phyloP scores from a whole-genome alignment of 2,329 filamentous ascomycete genomes.

The Calonectria hawksworthii region DNA sequence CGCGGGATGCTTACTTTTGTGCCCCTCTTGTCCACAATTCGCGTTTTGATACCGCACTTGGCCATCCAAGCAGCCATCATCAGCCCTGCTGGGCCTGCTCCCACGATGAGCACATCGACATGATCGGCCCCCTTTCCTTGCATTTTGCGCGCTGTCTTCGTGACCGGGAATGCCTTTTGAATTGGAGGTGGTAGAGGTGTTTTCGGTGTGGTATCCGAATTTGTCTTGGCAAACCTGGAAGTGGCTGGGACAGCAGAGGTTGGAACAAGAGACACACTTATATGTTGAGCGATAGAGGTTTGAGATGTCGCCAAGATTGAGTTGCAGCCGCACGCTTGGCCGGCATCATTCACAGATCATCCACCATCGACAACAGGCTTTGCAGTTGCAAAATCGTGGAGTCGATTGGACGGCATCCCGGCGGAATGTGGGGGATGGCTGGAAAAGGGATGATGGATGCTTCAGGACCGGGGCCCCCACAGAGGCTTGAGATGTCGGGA shows the following conservation, averaged over 20 bases:
- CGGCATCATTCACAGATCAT: neutral
- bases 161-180: neutral
- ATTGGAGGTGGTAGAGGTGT: neutral
- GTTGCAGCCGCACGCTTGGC: neutral
- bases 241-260: neutral
- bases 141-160: neutral
- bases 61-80: constrained; percentile 37
- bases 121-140: neutral
- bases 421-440: constrained; percentile 1
- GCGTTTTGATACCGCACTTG: constrained; percentile 35
- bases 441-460: neutral
- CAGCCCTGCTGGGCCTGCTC: constrained; percentile 28
- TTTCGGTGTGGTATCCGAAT: neutral
- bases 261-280: neutral
- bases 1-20: constrained; percentile 17
- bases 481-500: neutral
- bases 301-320: neutral
- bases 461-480: neutral
- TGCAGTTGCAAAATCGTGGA: neutral
- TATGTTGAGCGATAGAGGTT: neutral
- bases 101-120: constrained; percentile 5
- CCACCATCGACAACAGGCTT: neutral
- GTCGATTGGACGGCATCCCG: neutral
- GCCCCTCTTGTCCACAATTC: constrained; percentile 33
- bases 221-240: neutral